Evolutionary conservation across 1,139 yeast genomes (phyloP), one percentile per base, ranked within the genome.

Genomic region (Yamadazyma atmosphaerica): DNA sequence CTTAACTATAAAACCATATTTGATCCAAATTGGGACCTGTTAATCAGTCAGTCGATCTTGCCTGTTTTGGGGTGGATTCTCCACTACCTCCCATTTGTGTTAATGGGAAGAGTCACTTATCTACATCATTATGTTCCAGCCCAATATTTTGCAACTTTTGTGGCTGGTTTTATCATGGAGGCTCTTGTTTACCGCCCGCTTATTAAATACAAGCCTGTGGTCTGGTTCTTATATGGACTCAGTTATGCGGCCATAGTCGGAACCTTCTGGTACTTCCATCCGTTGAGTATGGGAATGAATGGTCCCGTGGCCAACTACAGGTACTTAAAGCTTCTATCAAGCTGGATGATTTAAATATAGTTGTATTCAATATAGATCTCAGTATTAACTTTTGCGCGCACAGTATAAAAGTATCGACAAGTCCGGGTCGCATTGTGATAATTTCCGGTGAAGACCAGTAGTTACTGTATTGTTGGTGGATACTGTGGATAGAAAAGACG

Each of bases 101-200:
- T 90, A 49, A 92, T 92, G 98, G 89, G 96, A 19, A 86, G 99
- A 73, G 98, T 94, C 49, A 89, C 96, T 4, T 92, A 94, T 59
- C 92, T 92, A 33, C 99, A 92, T 63, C 99, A 92, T 66, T 92
- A 92, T 64, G 77, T 89, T 54, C 99, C 99, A 22, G 97, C 98
- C 0, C 77, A 90, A 50, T 92, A 90, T 69, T 92, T 94, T 68
- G 98, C 98, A 42, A 81, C 92, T 75, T 66, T 92, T 49, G 82
- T 88, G 22, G 75, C 46, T 3, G 76, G 71, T 0, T 72, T 56
- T 39, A 44, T 68, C 11, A 46, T 68, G 45, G 75, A 72, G 42
- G 47, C 48, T 9, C 39, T 59, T 11, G 47, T 61, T 2, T 47
- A 44, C 24, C 31, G 36, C 6, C 44, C 45, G 7, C 35, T 43